These are phyloP conservation scores for Xylaria sp. DNA, from an alignment of 2,329 filamentous ascomycete species.

Conservation along the genomic window DNA sequence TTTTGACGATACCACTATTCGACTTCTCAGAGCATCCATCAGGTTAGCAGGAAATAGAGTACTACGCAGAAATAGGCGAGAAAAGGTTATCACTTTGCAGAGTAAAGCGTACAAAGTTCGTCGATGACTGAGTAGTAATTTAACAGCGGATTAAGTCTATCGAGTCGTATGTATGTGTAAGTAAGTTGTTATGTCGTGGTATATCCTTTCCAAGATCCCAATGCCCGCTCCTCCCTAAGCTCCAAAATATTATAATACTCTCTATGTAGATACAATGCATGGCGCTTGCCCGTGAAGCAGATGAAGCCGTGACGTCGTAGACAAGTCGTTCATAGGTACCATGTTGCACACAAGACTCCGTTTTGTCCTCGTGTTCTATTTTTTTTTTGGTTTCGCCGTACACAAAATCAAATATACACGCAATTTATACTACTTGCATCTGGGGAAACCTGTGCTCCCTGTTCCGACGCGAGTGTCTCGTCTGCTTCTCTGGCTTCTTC, in stretches of 20 bases:
- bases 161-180: constrained; percentile 3
- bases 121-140: neutral
- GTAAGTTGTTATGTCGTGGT: constrained; percentile 29
- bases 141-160: neutral
- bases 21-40: neutral
- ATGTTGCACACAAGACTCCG: constrained; percentile 27
- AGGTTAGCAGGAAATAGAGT: neutral
- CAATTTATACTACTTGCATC: constrained; percentile 36
- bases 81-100: neutral
- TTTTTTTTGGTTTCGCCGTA: constrained; percentile 27
- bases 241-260: constrained; percentile 35
- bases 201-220: constrained; percentile 35
- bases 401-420: constrained; percentile 22
- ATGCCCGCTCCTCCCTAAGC: constrained; percentile 23
- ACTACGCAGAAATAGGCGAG: neutral
- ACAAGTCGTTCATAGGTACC: constrained; percentile 29
- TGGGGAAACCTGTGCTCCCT: constrained; percentile 38
- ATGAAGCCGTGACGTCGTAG: constrained; percentile 37
- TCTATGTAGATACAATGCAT: constrained; percentile 34
- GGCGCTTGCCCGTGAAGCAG: constrained; percentile 29
- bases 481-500: constrained; percentile 33
- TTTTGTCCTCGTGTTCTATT: constrained; percentile 19
- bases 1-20: neutral
- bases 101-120: neutral
- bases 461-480: constrained; percentile 22